Conservation (phyloP, 225 moss, liverwort and hornwort genomes). For the Polytrichum commune region DNA sequence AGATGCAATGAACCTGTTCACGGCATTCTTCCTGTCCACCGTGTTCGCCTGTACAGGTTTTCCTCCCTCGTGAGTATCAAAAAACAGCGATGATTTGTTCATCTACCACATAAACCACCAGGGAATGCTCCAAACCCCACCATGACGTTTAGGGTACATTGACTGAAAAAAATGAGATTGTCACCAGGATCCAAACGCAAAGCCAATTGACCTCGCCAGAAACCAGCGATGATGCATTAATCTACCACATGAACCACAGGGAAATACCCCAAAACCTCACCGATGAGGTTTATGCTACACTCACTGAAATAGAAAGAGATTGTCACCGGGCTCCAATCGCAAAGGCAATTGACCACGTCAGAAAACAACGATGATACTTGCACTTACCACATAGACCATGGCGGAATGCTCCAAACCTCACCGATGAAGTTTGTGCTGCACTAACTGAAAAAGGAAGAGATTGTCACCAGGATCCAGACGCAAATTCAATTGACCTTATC, state of each 20-base stretch:
- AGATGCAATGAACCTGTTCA: conserved; percentile 33
- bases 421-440: background rate
- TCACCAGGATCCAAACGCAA: background rate
- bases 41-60: conserved; percentile 22
- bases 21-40: conserved; percentile 35
- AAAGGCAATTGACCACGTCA: background rate
- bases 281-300: background rate
- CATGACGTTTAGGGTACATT: background rate
- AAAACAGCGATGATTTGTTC: background rate
- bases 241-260: conserved; percentile 1
- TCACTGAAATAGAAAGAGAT: no score
- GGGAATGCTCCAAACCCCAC: background rate
- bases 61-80: background rate
- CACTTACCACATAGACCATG: conserved; percentile 4
- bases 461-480: background rate
- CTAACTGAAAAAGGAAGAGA: no score
- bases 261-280: background rate
- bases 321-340: background rate
- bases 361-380: background rate
- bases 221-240: conserved; percentile 1
- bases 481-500: background rate
- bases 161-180: no score
- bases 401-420: background rate
- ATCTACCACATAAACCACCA: conserved; percentile 1
- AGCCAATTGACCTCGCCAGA: background rate